phyloP scores from a whole-genome alignment of 345 rosid genomes.

The Bruguiera parviflora region DNA sequence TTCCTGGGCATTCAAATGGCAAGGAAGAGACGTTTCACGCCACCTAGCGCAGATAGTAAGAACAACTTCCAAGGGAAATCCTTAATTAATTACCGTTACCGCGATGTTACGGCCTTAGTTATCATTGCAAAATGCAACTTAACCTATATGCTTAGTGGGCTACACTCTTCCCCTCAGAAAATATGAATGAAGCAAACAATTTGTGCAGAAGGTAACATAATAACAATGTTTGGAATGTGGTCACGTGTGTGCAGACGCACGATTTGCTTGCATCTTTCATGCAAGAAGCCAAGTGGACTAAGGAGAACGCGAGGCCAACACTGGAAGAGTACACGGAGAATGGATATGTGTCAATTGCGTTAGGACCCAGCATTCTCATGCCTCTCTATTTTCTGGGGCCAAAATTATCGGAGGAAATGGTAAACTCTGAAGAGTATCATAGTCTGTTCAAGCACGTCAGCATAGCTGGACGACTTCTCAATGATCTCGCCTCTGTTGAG shows the following conservation, averaged over 20 bases:
- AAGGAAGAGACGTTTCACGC: constrained; percentile 11
- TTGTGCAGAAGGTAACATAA: neutral
- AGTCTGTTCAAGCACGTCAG: too few species aligned
- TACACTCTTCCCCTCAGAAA: neutral
- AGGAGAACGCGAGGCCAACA: constrained; percentile 7
- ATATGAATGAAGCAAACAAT: neutral
- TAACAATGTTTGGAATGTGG: neutral
- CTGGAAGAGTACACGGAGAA: constrained; percentile 15
- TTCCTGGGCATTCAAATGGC: constrained; percentile 4
- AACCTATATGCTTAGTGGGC: too few species aligned
- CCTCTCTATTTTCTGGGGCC: constrained; percentile 9
- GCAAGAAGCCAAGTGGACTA: constrained; percentile 14
- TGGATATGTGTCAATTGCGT: constrained; percentile 16
- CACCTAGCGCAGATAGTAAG: constrained; percentile 16
- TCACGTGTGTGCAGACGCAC: constrained; percentile 11
- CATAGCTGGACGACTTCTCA: too few species aligned
- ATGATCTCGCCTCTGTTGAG: too few species aligned
- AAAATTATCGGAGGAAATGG: too few species aligned
- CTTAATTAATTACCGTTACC: too few species aligned
- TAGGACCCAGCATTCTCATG: constrained; percentile 17
- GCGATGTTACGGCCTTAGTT: neutral
- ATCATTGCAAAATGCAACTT: too few species aligned
- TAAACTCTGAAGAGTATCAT: too few species aligned
- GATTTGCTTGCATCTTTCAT: constrained; percentile 8
- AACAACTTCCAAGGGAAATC: neutral